Conservation (phyloP, 1,284 basidiomycete species). For the Malassezia caprae region DNA sequence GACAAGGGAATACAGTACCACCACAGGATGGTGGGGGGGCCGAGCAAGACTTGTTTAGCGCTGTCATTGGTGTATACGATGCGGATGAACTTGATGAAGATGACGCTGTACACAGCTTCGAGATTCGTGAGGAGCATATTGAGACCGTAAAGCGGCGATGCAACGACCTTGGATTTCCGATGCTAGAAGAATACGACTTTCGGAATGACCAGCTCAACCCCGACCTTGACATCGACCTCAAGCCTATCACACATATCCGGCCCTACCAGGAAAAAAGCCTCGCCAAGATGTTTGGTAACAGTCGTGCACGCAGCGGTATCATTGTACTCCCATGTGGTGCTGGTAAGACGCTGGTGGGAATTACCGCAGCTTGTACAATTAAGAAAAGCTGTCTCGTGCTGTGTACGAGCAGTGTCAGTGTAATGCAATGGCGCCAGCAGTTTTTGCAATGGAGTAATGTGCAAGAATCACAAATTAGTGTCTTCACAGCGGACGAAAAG, state of each 20-base stretch:
- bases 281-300: slow-evolving; percentile 48
- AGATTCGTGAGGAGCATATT: slow-evolving; percentile 42
- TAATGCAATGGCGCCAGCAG: slow-evolving; percentile 48
- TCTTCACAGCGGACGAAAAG: slow-evolving; percentile 47
- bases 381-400: slow-evolving; percentile 98
- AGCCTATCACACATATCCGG: slow-evolving; percentile 46
- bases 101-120: slow-evolving; percentile 46
- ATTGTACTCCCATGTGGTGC: slow-evolving; percentile 97
- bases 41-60: slow-evolving; percentile 45
- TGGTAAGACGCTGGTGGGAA: slow-evolving; percentile 95
- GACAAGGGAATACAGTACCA: neutral
- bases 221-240: slow-evolving; percentile 46
- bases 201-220: slow-evolving; percentile 45
- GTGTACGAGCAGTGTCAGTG: slow-evolving; percentile 54
- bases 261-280: slow-evolving; percentile 48
- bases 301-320: slow-evolving; percentile 64
- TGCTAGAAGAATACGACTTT: slow-evolving; percentile 48
- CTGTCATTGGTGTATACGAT: slow-evolving; percentile 46
- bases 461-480: slow-evolving; percentile 46
- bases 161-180: slow-evolving; percentile 45
- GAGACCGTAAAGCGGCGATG: slow-evolving; percentile 47
- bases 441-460: slow-evolving; percentile 48
- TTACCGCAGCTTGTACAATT: slow-evolving; percentile 97
- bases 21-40: slow-evolving; percentile 14
- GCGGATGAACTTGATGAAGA: slow-evolving; percentile 45